Percentiles rank a stretch among this genome's conserved stretches.
Conservation (phyloP, 345 rosid species). For the Eucalyptus rudis region DNA sequence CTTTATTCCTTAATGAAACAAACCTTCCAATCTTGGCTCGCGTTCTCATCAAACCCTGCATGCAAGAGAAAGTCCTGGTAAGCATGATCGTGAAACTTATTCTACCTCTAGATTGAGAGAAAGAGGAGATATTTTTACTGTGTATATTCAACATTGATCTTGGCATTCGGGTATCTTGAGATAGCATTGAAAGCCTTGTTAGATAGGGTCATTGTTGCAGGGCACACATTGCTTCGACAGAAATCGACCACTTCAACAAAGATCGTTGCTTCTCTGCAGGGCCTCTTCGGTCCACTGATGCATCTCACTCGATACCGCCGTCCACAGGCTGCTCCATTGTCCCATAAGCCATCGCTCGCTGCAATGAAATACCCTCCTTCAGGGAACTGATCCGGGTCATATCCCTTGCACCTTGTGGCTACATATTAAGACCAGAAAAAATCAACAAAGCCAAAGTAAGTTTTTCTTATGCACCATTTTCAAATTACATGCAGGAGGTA, state of each 20-base stretch:
- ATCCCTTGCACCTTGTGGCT: conserved; percentile 16
- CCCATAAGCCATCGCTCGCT: conserved; percentile 18
- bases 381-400: conserved; percentile 6
- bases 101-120: background rate
- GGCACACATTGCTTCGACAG: background rate
- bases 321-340: conserved; percentile 20
- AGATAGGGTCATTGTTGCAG: conserved; percentile 7
- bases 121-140: background rate
- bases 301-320: conserved; percentile 10
- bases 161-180: background rate
- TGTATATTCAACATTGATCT: conserved; percentile 13
- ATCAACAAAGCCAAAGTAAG: background rate
- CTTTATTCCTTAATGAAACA: background rate
- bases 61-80: background rate
- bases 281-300: conserved; percentile 18
- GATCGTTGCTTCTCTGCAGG: conserved; percentile 3
- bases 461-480: background rate
- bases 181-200: conserved; percentile 11
- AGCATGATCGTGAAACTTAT: background rate
- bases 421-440: background rate
- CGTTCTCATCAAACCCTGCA: background rate
- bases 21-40: background rate
- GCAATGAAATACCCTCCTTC: conserved; percentile 4
- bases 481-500: background rate
- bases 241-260: conserved; percentile 12